Evolutionary conservation across 129 eudicot genomes (phyloP), one percentile per base, ranked within the genome.

Genomic region (Chrysanthemum makinoi): DNA sequence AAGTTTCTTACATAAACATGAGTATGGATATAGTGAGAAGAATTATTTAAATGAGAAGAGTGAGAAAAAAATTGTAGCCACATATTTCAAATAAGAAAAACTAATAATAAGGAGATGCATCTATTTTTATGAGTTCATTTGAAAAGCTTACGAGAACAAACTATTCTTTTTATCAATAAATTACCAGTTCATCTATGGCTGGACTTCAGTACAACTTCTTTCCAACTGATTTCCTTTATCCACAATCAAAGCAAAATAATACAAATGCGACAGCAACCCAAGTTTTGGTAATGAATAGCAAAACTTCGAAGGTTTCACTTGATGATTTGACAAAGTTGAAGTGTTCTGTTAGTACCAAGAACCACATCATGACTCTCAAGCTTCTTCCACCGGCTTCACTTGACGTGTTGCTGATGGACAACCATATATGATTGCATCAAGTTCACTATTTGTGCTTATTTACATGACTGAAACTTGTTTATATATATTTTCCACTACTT

Each of bases 191-290:
- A 56, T 49, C 44, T 10, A 78, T 78, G 82, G 82, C 77, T 2
- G 77, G 82, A 6, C 82, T 78, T 72, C 82, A 78, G 50, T 78
- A 78, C 72, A 72, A 78, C 47, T 78, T 78, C 62, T 78, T 78
- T 52, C 82, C 82, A 56, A 78, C 82, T 4, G 82, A 78, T 71
- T 72, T 78, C 15, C 67, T 78, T 33, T 65, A 54, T 68, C 77
- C 77, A 64, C 73, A 62, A 69, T 35, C 66, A 18, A 24, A 59
- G n/a, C 19, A 53, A 49, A 72, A 26, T 43, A 20, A 12, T 64
- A 13, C 69, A 18, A 60, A 66, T 55, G 60, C 65, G 55, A 58
- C 68, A 0, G 10, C 52, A 4, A 56, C 82, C 3, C 77, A 72
- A 6, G 68, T 65, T 46, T 67, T 78, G 15, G 68, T 62, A 8